A percentile compares a stretch with the other conserved stretches of the same genome.
phyloP scores from a whole-genome alignment of 2,329 filamentous ascomycete species.

The Talaromyces rugulosus region DNA sequence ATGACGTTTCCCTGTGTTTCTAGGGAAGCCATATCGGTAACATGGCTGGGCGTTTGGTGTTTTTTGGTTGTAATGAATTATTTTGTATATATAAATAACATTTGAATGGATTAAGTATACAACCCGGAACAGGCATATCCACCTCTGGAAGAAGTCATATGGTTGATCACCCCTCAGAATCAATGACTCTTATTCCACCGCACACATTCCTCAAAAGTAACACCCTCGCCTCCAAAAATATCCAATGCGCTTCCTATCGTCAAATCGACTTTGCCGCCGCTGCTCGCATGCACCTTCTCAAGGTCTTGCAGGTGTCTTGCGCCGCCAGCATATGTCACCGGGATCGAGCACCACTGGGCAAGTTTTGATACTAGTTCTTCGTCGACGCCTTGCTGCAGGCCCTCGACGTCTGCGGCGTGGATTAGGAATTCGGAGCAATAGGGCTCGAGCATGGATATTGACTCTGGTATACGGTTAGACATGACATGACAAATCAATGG shows the following conservation, averaged over 20 bases:
- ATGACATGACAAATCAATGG: background rate
- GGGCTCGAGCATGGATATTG: slow-evolving; percentile 74
- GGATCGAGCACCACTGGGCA: slow-evolving; percentile 81
- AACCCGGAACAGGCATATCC: background rate
- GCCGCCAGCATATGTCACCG: slow-evolving; percentile 95
- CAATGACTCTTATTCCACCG: slow-evolving; percentile 65
- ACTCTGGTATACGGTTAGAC: slow-evolving; percentile 52
- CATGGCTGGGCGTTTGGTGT: slow-evolving; percentile 3
- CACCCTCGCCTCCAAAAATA: slow-evolving; percentile 85
- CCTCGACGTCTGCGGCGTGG: slow-evolving; percentile 95
- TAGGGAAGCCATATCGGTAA: background rate
- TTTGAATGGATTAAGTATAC: background rate
- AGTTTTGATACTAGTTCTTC: slow-evolving; percentile 73
- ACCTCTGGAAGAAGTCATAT: background rate
- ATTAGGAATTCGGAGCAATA: slow-evolving; percentile 97
- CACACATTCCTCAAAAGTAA: slow-evolving; percentile 85
- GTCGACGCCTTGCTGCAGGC: slow-evolving; percentile 86
- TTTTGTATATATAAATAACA: background rate
- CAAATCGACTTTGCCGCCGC: slow-evolving; percentile 77
- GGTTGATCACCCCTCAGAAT: background rate
- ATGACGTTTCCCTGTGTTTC: background rate
- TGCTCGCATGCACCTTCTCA: slow-evolving; percentile 73
- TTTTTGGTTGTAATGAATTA: background rate
- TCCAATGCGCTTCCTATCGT: slow-evolving; percentile 96
- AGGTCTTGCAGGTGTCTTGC: slow-evolving; percentile 77